Evolutionary conservation across 768 basidiomycete genomes (phyloP), one percentile per base, ranked within the genome.

Genomic region (Boletus pseudopeckii): DNA sequence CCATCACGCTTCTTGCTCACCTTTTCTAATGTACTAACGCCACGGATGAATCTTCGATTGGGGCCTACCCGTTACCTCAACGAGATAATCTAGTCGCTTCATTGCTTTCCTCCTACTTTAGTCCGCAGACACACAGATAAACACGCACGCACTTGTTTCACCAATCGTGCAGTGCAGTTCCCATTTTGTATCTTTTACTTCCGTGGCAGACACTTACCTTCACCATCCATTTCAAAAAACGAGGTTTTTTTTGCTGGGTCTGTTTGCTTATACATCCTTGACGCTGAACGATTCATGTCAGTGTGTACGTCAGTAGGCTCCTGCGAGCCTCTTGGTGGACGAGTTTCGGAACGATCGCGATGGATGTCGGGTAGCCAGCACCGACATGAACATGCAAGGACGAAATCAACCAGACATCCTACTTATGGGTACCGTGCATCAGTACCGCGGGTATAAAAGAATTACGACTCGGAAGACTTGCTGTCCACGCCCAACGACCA

Each of bases 11-110:
- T 4, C 53, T 67, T 7, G 59, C 52, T 43, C 56, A 60, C 45
- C 36, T 64, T 15, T 52, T 64, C 5, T 70, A 36, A 69, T 48
- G 38, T 18, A 22, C 41, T 45, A 50, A 55, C 46, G 30, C 13
- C 30, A 36, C 7, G 36, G 28, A 46, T 20, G 34, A 30, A 47
- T n/a, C 28, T 18, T 26, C 5, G 45, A 41, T 15, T 8, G 2
- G 24, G 22, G 34, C 8, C 18, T 30, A 17, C 20, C 3, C 2
- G 38, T 52, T 30, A n/a, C 30, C 36, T 36, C 24, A 33, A 45
- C 42, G 48, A 41, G 47, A 36, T 48, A 22, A 39, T 41, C 11
- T 26, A n/a, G 3, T 17, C 24, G 22, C 26, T 43, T 52, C 34
- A 22, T 43, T 43, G 14, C 20, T 36, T 45, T 46, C 18, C 42